Base-by-base conservation (phyloP, 78 protist species). In the Dictyostelium purpureum region DNA sequence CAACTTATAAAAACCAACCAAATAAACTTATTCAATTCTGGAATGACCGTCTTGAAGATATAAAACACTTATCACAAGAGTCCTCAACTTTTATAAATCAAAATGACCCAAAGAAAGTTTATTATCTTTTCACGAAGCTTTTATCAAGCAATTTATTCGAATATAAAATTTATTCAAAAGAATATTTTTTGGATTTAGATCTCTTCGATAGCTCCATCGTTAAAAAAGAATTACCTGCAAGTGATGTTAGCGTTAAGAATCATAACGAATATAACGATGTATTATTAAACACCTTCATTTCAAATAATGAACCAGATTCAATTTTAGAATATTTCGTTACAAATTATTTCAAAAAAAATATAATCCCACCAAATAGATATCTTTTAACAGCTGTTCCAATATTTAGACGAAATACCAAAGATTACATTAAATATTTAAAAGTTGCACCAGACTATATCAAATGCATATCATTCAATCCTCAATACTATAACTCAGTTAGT, bases 311-410 rank as follows among this genome's bases (percentile, higher is more conserved):
- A 47, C 7, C 66, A 57, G 66, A 57, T 6, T 57, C 26, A 16
- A 24, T 57, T 26, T 26, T 57, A 26, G 11, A 26, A 26, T 10
- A 57, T 57, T 57, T 57, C 7, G 2, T 11, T 26, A 35, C 21
- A 26, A 28, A 57, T 16, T 57, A 57, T 57, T 57, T 57, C 11
- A 2, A 10, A 57, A 57, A 57, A 57, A 35, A 35, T 11, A 26
- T 57, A 63, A 63, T 63, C 5, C 71, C 71, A 33, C 71, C 71
- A n/a, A n/a, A n/a, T n/a, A n/a, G n/a, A n/a, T n/a, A n/a, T n/a
- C n/a, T n/a, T n/a, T n/a, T n/a, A n/a, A n/a, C n/a, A n/a, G n/a
- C n/a, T n/a, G n/a, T n/a, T n/a, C n/a, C n/a, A n/a, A n/a, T n/a
- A n/a, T n/a, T n/a, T n/a, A 26, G 43, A 24, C 33, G 71, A 63